phyloP scores from a whole-genome alignment of 2,329 filamentous ascomycete species.

The Mariannaea elegans region DNA sequence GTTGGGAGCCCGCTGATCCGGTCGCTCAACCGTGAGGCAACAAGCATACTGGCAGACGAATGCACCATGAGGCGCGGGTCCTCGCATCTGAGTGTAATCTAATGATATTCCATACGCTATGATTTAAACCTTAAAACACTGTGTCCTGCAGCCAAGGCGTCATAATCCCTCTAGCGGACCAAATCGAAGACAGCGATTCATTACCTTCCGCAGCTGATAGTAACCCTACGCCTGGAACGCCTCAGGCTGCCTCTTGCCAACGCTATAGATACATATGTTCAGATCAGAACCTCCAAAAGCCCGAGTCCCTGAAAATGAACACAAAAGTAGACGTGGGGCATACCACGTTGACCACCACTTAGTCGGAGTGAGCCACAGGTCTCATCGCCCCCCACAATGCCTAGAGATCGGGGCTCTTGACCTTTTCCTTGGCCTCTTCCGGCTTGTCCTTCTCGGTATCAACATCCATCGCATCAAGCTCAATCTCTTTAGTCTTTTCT shows the following conservation, averaged over 20 bases:
- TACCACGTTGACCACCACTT: slow-evolving; percentile 24
- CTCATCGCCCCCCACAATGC: slow-evolving; percentile 1
- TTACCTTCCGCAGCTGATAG: slow-evolving; percentile 21
- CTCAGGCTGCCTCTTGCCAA: slow-evolving; percentile 32
- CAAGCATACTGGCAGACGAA: not conserved
- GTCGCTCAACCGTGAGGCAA: not conserved
- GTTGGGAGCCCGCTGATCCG: too few species aligned
- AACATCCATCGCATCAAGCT: slow-evolving; percentile 47
- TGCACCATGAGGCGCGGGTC: too few species aligned
- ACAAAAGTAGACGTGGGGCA: slow-evolving; percentile 20
- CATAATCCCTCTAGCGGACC: slow-evolving; percentile 6
- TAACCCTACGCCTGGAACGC: slow-evolving; percentile 41
- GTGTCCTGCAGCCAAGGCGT: slow-evolving; percentile 6
- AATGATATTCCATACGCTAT: slow-evolving; percentile 18
- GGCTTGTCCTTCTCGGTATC: slow-evolving; percentile 44
- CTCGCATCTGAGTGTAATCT: slow-evolving; percentile 18
- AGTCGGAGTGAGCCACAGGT: slow-evolving; percentile 18
- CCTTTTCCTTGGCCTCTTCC: slow-evolving; percentile 38
- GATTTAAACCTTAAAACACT: slow-evolving; percentile 12
- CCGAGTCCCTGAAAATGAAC: not conserved
- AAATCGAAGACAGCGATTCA: slow-evolving; percentile 12
- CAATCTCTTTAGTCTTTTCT: slow-evolving; percentile 31
- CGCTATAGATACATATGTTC: slow-evolving; percentile 28
- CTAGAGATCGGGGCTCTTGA: slow-evolving; percentile 38
- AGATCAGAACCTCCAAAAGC: slow-evolving; percentile 1